Conservation (phyloP, 306 rosid genomes). For the Rosa lucieae region DNA sequence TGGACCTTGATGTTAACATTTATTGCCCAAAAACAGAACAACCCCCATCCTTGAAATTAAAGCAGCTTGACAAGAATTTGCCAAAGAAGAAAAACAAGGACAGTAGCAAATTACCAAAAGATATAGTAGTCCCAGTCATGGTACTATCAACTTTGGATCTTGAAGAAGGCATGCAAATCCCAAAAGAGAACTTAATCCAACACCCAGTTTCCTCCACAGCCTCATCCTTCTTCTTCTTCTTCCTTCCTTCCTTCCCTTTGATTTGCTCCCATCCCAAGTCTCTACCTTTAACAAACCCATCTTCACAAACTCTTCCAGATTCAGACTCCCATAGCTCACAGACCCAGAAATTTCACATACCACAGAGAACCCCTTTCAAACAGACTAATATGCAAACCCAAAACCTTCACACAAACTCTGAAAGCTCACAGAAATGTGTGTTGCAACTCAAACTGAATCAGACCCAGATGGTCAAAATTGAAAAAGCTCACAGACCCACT, state of each 20-base stretch:
- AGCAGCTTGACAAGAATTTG: neutral
- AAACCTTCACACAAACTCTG: neutral
- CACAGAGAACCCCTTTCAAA: constrained; percentile 21
- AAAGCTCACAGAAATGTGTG: constrained; percentile 13
- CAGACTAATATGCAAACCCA: neutral
- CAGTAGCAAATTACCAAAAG: constrained; percentile 45
- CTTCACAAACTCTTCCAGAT: constrained; percentile 25
- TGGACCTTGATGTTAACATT: neutral
- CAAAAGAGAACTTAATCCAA: constrained; percentile 59
- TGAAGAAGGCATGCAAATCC: constrained; percentile 83
- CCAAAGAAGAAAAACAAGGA: neutral
- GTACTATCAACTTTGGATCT: constrained; percentile 80
- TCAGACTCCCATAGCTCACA: constrained; percentile 24
- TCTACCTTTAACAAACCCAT: constrained; percentile 77
- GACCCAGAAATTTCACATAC: constrained; percentile 20
- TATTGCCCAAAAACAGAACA: neutral
- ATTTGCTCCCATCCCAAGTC: constrained; percentile 61
- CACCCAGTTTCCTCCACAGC: constrained; percentile 56
- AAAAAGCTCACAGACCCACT: constrained; percentile 28
- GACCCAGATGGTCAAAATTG: constrained; percentile 31
- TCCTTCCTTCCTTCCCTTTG: constrained; percentile 33
- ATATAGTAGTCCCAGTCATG: constrained; percentile 52
- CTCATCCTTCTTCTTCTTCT: constrained; percentile 42
- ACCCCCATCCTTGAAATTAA: constrained; percentile 8
- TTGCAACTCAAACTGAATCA: constrained; percentile 20